These are phyloP conservation scores for Agaricus subrufescens DNA, from an alignment of 768 basidiomycete species.

Conservation along the genomic window DNA sequence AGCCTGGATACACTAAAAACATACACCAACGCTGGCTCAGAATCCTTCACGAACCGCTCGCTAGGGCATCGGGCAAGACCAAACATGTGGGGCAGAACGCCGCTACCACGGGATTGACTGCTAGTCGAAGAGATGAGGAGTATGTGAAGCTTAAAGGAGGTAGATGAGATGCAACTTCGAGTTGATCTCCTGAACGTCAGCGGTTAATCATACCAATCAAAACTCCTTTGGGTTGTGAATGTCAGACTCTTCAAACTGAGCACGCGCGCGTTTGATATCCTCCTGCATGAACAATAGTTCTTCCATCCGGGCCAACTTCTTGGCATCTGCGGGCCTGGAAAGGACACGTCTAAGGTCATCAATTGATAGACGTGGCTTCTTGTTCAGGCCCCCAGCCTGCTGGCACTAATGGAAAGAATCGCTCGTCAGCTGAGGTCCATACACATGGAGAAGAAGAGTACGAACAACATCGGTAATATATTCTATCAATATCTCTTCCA, in stretches of 20 bases:
- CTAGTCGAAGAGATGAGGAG: neutral
- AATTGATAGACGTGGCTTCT: conserved; percentile 73
- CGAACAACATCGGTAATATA: conserved; percentile 87
- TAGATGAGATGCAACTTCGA: neutral
- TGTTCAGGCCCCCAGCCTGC: conserved; percentile 63
- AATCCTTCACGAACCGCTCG: no score
- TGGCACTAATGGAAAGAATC: conserved; percentile 49
- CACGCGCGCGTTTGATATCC: conserved; percentile 84
- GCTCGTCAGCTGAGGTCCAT: conserved; percentile 5
- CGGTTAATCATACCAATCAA: conserved; percentile 17
- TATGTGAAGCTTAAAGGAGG: neutral
- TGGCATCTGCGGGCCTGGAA: conserved; percentile 82
- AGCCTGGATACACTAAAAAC: neutral
- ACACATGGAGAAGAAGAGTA: conserved; percentile 16
- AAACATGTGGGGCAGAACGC: neutral
- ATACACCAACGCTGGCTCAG: no score
- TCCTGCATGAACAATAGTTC: conserved; percentile 92
- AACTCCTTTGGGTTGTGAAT: conserved; percentile 41
- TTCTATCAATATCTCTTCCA: conserved; percentile 92
- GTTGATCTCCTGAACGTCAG: neutral
- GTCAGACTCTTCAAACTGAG: conserved; percentile 60
- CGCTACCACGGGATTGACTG: neutral
- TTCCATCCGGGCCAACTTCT: conserved; percentile 90
- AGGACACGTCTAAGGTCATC: conserved; percentile 82
- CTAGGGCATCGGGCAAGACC: neutral